Percentiles rank a stretch among this genome's conserved stretches.
These are phyloP conservation scores for Termitomyces sp. DNA, from an alignment of 768 basidiomycete genomes.

Conservation along the genomic window DNA sequence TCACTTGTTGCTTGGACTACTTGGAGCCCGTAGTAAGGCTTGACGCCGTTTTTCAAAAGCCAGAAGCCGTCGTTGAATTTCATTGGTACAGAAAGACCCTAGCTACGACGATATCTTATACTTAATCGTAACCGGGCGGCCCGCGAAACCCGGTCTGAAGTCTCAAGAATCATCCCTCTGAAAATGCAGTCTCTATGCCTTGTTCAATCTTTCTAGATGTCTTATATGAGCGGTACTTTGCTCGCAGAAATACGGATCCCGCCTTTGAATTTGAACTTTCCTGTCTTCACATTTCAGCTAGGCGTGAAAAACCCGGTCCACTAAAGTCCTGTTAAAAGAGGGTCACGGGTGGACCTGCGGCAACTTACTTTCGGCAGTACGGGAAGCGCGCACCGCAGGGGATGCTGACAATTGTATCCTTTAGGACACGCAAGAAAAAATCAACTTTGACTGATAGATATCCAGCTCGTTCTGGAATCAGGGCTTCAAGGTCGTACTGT, in stretches of 20 bases:
- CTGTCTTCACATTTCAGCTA: background rate
- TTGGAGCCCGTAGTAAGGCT: conserved; percentile 56
- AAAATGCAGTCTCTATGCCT: background rate
- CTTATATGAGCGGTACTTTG: background rate
- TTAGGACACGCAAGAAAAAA: too few species aligned
- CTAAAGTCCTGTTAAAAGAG: too few species aligned
- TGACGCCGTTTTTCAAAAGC: conserved; percentile 58
- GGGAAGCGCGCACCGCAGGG: background rate
- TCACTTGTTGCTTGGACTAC: conserved; percentile 44
- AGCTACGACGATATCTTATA: background rate
- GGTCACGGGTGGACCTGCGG: too few species aligned
- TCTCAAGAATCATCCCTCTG: background rate
- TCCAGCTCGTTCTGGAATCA: too few species aligned
- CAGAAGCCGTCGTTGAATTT: conserved; percentile 74
- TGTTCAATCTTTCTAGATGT: background rate
- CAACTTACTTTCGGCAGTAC: background rate
- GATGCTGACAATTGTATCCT: too few species aligned
- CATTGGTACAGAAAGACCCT: conserved; percentile 30
- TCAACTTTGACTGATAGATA: too few species aligned
- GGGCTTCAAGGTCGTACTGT: too few species aligned
- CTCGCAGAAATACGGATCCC: background rate
- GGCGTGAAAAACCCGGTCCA: too few species aligned
- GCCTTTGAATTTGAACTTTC: background rate
- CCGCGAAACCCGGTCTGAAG: background rate
- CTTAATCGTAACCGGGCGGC: background rate